Evolutionary conservation across 1,284 basidiomycete species (phyloP), one percentile per base, ranked within the genome.

Genomic region (Ustilago cynodontis): DNA sequence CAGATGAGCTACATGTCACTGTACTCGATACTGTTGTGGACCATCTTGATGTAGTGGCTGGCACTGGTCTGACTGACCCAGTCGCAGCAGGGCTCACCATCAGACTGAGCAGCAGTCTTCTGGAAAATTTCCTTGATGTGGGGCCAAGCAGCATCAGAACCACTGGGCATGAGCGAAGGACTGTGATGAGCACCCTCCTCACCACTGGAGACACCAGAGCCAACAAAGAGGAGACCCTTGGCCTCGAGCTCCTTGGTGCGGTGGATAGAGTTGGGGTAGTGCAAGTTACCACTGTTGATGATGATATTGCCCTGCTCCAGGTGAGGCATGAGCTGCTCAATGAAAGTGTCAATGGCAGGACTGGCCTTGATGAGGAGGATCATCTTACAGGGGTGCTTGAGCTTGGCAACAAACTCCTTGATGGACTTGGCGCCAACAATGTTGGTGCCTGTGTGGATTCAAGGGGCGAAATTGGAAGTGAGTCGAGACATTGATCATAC

Each of bases 281-380:
- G 95, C 65, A 95, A 98, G 90, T 99, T 99, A 86, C 97, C 96
- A 85, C 97, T 97, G 87, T 99, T 97, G 84, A 99, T 98, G 89
- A 99, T 91, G 89, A 99, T 98, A 88, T 98, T 89, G 69, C 89
- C 89, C 88, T 90, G 88, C 87, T 90, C 89, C 78, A 90, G 88
- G 87, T 87, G 86, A 55, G 89, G 89, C 70, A 88, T 85, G 80
- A 90, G 88, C 85, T 88, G 88, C n/a, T n/a, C n/a, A n/a, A n/a
- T n/a, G n/a, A n/a, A n/a, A n/a, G n/a, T n/a, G n/a, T n/a, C n/a
- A n/a, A n/a, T n/a, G n/a, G n/a, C n/a, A n/a, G n/a, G n/a, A n/a
- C n/a, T n/a, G n/a, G n/a, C n/a, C n/a, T n/a, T n/a, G n/a, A n/a
- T n/a, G n/a, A n/a, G n/a, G n/a, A n/a, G n/a, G n/a, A n/a, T n/a